These are phyloP conservation scores for Antarctomyces pellizariae DNA, from an alignment of 495 filamentous ascomycete genomes.

Conservation along the genomic window DNA sequence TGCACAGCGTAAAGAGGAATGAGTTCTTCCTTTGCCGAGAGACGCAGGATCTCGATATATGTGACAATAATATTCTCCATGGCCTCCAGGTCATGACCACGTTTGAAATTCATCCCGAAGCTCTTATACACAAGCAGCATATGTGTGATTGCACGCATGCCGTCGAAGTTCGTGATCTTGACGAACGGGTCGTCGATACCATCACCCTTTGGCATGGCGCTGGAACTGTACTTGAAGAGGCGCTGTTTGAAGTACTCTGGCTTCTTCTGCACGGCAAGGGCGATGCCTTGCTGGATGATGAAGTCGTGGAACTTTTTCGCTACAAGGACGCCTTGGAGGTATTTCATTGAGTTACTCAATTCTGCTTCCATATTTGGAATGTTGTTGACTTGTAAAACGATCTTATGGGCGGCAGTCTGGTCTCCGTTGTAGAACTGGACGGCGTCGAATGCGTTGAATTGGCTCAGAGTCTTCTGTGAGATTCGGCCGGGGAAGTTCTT, in stretches of 20 bases:
- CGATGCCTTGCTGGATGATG: constrained; percentile 31
- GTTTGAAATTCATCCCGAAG: constrained; percentile 16
- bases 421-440: constrained; percentile 29
- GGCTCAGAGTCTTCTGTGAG: constrained; percentile 15
- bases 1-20: constrained; percentile 74
- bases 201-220: constrained; percentile 23
- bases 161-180: constrained; percentile 17
- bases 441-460: constrained; percentile 28
- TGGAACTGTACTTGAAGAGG: too few relatives aligned
- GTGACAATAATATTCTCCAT: constrained; percentile 46
- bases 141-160: constrained; percentile 37
- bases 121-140: constrained; percentile 24
- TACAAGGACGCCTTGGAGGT: constrained; percentile 42
- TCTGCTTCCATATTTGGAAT: constrained; percentile 23
- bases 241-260: too few relatives aligned
- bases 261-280: constrained; percentile 25
- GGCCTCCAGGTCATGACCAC: constrained; percentile 9
- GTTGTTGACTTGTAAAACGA: constrained; percentile 26
- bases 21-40: constrained; percentile 42
- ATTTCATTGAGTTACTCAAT: constrained; percentile 31
- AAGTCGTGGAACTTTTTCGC: constrained; percentile 30
- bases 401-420: constrained; percentile 20
- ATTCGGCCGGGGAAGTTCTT: constrained; percentile 20
- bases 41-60: constrained; percentile 57
- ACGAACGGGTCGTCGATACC: constrained; percentile 7